Percentiles rank a stretch among this genome's conserved stretches.
These are phyloP conservation scores for Penicillium verhagenii DNA, from an alignment of 495 filamentous ascomycete genomes.

Conservation along the genomic window DNA sequence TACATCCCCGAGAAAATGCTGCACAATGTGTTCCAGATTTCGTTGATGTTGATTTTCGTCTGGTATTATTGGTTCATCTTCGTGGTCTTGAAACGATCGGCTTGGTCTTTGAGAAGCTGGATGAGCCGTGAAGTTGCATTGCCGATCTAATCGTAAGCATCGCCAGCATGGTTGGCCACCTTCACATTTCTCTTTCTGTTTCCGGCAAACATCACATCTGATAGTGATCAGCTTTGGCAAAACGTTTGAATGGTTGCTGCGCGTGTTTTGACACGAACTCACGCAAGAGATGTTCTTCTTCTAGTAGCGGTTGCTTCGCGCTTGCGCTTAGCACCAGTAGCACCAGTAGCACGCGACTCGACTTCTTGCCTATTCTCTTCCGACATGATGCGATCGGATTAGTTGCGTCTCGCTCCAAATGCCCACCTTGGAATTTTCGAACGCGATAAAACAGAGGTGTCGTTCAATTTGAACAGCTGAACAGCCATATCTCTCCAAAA, in stretches of 20 bases:
- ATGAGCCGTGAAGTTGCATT: slow-evolving; percentile 40
- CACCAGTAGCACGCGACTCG: background rate
- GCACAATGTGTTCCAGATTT: slow-evolving; percentile 16
- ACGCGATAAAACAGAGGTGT: background rate
- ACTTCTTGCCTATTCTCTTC: background rate
- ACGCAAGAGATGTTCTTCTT: slow-evolving; percentile 4
- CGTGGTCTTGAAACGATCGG: slow-evolving; percentile 20
- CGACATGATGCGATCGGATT: background rate
- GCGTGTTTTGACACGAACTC: too few relatives aligned
- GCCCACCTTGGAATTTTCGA: background rate
- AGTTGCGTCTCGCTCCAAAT: background rate
- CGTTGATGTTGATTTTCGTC: background rate
- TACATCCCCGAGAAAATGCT: slow-evolving; percentile 20
- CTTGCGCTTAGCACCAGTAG: slow-evolving; percentile 15
- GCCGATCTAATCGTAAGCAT: slow-evolving; percentile 42
- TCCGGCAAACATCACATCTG: slow-evolving; percentile 44
- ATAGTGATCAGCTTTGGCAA: background rate
- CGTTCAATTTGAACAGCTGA: background rate
- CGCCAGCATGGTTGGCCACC: slow-evolving; percentile 46
- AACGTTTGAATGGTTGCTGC: background rate
- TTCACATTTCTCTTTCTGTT: slow-evolving; percentile 49
- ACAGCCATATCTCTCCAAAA: too few relatives aligned
- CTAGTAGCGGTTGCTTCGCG: slow-evolving; percentile 1
- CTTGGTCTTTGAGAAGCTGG: slow-evolving; percentile 25
- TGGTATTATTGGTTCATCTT: background rate